These are phyloP conservation scores for Neonectria ditissima DNA, from an alignment of 2,329 filamentous ascomycete species.

Conservation along the genomic window DNA sequence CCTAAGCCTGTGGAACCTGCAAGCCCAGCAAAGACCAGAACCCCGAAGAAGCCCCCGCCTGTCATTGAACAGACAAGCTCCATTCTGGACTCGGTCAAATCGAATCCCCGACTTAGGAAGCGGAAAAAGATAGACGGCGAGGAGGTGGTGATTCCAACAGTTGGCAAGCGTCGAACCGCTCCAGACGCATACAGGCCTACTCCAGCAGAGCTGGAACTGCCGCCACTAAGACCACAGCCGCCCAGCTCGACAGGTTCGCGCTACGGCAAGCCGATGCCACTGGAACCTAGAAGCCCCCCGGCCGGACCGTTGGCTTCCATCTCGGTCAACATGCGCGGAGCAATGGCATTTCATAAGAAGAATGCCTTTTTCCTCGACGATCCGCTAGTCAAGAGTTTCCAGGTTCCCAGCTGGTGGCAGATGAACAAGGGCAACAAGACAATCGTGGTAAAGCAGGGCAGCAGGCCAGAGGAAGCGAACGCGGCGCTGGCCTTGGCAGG, in stretches of 20 bases:
- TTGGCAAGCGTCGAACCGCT: conserved; percentile 32
- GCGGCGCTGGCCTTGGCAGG: conserved; percentile 41
- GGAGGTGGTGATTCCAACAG: conserved; percentile 45
- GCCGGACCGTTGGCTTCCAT: conserved; percentile 46
- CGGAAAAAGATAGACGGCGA: conserved; percentile 59
- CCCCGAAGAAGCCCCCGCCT: conserved; percentile 24
- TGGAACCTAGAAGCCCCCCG: conserved; percentile 47
- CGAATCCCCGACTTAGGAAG: conserved; percentile 59
- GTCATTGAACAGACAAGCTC: conserved; percentile 49
- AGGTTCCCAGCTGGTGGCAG: conserved; percentile 31
- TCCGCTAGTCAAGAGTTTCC: conserved; percentile 36
- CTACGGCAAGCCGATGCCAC: conserved; percentile 41
- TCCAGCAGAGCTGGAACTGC: conserved; percentile 41
- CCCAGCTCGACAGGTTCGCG: conserved; percentile 28
- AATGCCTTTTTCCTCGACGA: conserved; percentile 43
- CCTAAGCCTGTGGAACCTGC: not conserved
- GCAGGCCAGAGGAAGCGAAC: conserved; percentile 37
- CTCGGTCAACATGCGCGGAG: conserved; percentile 48
- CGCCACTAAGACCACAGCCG: conserved; percentile 47
- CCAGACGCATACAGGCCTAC: conserved; percentile 14
- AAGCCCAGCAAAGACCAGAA: not conserved
- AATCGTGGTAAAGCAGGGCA: conserved; percentile 30
- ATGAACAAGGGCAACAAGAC: conserved; percentile 20
- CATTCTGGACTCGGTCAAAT: conserved; percentile 65
- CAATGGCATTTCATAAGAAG: conserved; percentile 29